phyloP scores from a whole-genome alignment of 306 rosid species.

The Prunus padus region DNA sequence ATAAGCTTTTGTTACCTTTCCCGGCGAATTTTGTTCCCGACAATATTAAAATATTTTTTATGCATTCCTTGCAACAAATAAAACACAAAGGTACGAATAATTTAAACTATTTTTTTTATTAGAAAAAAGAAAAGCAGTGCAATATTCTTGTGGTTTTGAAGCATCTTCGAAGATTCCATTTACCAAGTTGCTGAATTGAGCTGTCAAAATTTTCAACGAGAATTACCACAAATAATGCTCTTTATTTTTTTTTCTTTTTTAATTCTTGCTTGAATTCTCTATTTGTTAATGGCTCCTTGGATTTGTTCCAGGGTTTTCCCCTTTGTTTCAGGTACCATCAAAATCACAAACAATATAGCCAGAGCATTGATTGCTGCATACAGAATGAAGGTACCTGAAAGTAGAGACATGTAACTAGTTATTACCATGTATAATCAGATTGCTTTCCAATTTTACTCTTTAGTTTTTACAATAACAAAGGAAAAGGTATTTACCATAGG shows the following conservation, averaged over 20 bases:
- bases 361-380: conserved; percentile 70
- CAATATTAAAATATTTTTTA: too few species aligned
- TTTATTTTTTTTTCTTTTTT: not conserved
- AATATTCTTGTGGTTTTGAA: not conserved
- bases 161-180: not conserved
- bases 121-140: not conserved
- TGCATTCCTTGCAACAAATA: too few species aligned
- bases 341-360: conserved; percentile 59
- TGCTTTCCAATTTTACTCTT: not conserved
- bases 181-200: not conserved
- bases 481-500: conserved; percentile 54
- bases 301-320: conserved; percentile 85
- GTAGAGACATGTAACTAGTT: not conserved
- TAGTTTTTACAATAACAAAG: conserved; percentile 6
- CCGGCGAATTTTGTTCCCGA: too few species aligned
- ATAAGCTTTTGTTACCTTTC: too few species aligned
- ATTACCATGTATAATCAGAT: not conserved
- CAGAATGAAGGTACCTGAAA: conserved; percentile 77
- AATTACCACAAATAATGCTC: not conserved
- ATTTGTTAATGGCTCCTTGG: conserved; percentile 68
- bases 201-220: conserved; percentile 1
- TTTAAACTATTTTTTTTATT: too few species aligned
- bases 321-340: conserved; percentile 79
- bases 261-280: conserved; percentile 11
- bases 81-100: too few species aligned